phyloP scores from a whole-genome alignment of 306 rosid species.

The Purshia tridentata region DNA sequence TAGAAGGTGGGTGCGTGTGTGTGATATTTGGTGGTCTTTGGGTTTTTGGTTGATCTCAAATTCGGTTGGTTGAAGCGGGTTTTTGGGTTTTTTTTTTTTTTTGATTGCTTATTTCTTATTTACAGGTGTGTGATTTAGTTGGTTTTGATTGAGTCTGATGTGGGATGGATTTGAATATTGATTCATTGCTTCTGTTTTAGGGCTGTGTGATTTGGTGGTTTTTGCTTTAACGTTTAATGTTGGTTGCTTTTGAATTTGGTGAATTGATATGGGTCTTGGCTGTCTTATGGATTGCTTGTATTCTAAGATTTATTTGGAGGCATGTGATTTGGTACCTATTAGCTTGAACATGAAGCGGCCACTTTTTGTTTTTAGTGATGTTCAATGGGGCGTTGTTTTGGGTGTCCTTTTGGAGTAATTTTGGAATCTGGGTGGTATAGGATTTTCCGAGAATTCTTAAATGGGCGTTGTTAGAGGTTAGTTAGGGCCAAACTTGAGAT shows the following conservation, averaged over 20 bases:
- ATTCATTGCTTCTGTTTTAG: conserved; percentile 16
- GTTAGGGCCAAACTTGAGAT: not conserved
- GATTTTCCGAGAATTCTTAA: not conserved
- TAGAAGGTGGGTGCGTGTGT: not conserved
- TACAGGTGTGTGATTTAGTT: not conserved
- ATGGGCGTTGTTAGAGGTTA: not conserved
- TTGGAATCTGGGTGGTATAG: not conserved
- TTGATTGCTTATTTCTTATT: not conserved
- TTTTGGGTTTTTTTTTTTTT: not conserved
- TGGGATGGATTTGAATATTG: not conserved
- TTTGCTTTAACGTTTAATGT: not conserved
- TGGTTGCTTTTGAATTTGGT: conserved; percentile 13
- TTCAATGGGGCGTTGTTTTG: not conserved
- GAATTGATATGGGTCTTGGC: not conserved
- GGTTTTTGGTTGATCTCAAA: not conserved
- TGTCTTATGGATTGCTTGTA: conserved; percentile 8
- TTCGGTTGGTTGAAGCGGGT: not conserved
- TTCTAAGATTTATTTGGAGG: not conserved
- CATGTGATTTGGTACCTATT: conserved; percentile 1
- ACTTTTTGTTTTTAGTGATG: not conserved
- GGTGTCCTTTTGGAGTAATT: conserved; percentile 4
- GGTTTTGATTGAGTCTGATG: not conserved
- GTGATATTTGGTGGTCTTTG: not conserved
- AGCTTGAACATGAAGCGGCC: conserved; percentile 6
- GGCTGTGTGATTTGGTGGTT: not conserved